Evolutionary conservation across 2,329 filamentous ascomycete genomes (phyloP), one percentile per base, ranked within the genome.

Genomic region (Epichloe baconii): DNA sequence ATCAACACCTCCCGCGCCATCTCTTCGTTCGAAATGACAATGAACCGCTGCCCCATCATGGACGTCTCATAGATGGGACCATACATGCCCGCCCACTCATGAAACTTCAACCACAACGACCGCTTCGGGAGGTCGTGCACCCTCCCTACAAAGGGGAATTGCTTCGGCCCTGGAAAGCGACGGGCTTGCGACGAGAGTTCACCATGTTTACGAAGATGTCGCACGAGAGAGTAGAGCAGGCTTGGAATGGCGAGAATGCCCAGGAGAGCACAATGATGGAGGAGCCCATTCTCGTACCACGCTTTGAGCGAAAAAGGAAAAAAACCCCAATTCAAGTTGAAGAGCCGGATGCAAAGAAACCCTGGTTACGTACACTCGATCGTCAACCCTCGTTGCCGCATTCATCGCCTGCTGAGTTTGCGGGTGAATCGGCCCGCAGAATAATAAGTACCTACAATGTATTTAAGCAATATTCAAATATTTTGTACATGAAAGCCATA

Each of bases 41-140:
- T 56, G 52, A 72, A 72, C 34, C 63, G 68, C 54, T 68, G 62
- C 41, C 67, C 63, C 36, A 68, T 57, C 49, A 67, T 66, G 44
- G 62, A 66, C 5, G 68, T 71, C 58, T 71, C 63, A 58, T 69
- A 73, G 54, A 73, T 72, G 3, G 70, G 70, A 0, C 71, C 71
- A 46, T 68, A 64, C 17, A 61, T 60, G 48, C 71, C 65, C 12
- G 68, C 68, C 71, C 70, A 73, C 55, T 72, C 69, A 56, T 72
- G 70, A 60, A 76, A 74, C 62, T 75, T 76, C 57, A 74, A 67
- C 73, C 73, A 76, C 59, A 75, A 63, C 21, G 63, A 62, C 52
- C 72, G 70, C 42, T 69, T 66, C 8, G 73, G 69, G 2, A 76
- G 56, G 53, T 76, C 73, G 55, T 75, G 73, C 14, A 76, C 66